These are phyloP conservation scores for Apiospora malaysiana DNA, from an alignment of 2,329 filamentous ascomycete species.

Conservation along the genomic window DNA sequence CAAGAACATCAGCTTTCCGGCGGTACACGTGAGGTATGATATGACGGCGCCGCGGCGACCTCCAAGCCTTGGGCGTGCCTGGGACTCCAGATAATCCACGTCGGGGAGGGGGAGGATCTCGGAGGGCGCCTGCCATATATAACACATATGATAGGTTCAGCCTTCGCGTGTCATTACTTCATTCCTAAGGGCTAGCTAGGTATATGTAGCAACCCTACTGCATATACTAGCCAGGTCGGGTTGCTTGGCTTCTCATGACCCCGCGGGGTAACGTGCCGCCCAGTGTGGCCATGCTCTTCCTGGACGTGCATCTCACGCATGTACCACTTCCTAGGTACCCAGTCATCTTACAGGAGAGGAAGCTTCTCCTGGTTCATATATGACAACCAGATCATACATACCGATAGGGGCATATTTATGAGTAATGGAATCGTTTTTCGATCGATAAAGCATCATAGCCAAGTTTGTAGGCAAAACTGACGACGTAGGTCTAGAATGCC, in stretches of 20 bases:
- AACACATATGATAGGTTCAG: not conserved
- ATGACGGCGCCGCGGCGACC: slow-evolving; percentile 1
- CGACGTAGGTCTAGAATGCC: not conserved
- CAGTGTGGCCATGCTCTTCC: not conserved
- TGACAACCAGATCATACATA: not conserved
- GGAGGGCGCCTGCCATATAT: not conserved
- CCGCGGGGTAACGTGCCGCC: slow-evolving; percentile 6
- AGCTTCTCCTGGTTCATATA: not conserved
- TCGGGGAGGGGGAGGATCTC: not conserved
- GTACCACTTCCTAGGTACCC: not conserved
- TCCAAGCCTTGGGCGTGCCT: not conserved
- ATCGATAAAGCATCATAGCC: slow-evolving; percentile 15
- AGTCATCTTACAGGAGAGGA: not conserved
- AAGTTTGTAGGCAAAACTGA: slow-evolving; percentile 5
- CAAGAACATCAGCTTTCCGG: not conserved
- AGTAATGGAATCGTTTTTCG: not conserved
- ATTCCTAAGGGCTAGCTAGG: not conserved
- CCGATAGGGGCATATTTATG: not conserved
- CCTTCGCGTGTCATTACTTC: not conserved
- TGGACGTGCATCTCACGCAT: slow-evolving; percentile 3
- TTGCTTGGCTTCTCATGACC: slow-evolving; percentile 3
- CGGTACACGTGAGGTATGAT: not conserved
- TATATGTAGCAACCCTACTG: not conserved
- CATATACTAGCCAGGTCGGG: slow-evolving; percentile 9
- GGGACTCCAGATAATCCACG: not conserved